Conservation (phyloP, 768 basidiomycete genomes). For the Lactarius psammicola region DNA sequence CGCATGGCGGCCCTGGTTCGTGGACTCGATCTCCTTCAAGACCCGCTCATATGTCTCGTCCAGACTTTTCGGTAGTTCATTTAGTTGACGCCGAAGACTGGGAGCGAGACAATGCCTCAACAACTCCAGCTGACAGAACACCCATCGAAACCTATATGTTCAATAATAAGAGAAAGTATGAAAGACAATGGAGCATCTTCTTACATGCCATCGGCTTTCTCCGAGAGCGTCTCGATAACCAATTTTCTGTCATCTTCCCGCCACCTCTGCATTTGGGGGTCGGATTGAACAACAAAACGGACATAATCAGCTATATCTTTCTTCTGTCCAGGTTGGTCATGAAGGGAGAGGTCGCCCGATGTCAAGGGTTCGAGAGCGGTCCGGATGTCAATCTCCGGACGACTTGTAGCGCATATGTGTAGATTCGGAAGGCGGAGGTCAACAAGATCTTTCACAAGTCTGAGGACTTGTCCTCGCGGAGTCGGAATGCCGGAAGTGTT, state of each 20-base stretch:
- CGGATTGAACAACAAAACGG: not conserved
- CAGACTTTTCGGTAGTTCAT: not conserved
- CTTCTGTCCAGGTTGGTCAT: not conserved
- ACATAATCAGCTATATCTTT: not conserved
- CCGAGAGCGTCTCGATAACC: not conserved
- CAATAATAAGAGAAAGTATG: not conserved
- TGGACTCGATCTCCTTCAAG: not conserved
- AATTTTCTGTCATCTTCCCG: not conserved
- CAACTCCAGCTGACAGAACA: not conserved
- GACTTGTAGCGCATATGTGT: not conserved
- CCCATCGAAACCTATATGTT: not conserved
- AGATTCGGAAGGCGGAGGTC: not conserved
- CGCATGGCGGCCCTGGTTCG: not conserved
- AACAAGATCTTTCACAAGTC: not conserved
- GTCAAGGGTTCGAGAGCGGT: not conserved
- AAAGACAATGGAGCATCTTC: not conserved
- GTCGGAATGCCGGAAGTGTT: not conserved
- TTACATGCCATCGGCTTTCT: not conserved
- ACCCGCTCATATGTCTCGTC: not conserved
- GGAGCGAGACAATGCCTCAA: not conserved
- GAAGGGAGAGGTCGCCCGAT: not conserved
- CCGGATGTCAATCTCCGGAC: not conserved
- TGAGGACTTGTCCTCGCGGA: not conserved
- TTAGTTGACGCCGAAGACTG: not conserved
- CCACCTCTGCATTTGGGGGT: not conserved